Evolutionary conservation across 371 early-diverging fungal genomes (phyloP), one percentile per base, ranked within the genome.

Genomic region (Actinomortierella wolfii): DNA sequence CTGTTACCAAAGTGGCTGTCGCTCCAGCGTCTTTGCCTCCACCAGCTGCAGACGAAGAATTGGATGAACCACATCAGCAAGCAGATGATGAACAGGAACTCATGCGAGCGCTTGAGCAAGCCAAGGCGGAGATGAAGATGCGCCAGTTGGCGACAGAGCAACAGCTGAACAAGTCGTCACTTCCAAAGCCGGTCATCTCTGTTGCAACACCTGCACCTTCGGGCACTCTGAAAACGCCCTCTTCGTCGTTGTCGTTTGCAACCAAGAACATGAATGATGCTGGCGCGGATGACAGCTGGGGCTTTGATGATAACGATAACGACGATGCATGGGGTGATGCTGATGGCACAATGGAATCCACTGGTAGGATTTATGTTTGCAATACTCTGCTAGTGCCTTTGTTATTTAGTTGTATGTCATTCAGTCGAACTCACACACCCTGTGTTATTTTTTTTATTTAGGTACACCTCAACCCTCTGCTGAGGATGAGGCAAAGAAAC

Each of bases 51-150:
- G 53, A 57, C 20, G 58, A 50, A 2, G 34, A 4, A 11, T 34
- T 34, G 34, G 34, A 34, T 34, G 57, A 60, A 15, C 26, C 44
- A 20, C 58, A 55, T 15, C 17, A 29, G 0, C 51, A 48, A 13
- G 23, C 24, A 18, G 55, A 45, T 8, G 64, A 40, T 1, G 66
- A 71, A 9, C 24, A 55, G 14, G 73, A 71, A 46, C 18, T 71
- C 24, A 24, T 61, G 56, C 65, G 61, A 45, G 73, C 73, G 1
- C 26, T 71, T 20, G 73, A 71, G 53, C 48, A 57, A 11, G 73
- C 73, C 29, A 71, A 71, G 56, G 66, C 50, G 13, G 66, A 71
- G 51, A 71, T 71, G 73, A 62, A 45, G 34, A 39, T 55, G 51
- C 61, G 73, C 20, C 73, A 71, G 18, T 48, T 55, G 3, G 51